Conservation (phyloP, 2,329 filamentous ascomycete species). For the Knufia petricola region DNA sequence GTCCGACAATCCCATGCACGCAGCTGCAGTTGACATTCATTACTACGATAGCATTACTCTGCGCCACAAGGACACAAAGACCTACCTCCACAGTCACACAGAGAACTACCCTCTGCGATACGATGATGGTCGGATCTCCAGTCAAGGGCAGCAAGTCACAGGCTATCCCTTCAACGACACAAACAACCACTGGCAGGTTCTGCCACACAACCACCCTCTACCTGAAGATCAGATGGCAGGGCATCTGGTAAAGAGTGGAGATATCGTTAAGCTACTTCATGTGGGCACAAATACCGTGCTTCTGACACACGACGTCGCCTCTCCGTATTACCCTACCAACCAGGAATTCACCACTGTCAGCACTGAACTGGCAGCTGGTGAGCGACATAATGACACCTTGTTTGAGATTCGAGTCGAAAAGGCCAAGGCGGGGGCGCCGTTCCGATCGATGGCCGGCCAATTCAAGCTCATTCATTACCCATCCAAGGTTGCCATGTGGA, state of each 20-base stretch:
- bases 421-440: slow-evolving; percentile 69
- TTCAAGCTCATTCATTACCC: slow-evolving; percentile 95
- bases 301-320: slow-evolving; percentile 92
- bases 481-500: slow-evolving; percentile 98
- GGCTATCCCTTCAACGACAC: slow-evolving; percentile 97
- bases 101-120: slow-evolving; percentile 88
- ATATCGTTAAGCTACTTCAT: slow-evolving; percentile 78
- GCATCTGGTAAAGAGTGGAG: slow-evolving; percentile 67
- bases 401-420: slow-evolving; percentile 89
- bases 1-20: slow-evolving; percentile 85
- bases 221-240: slow-evolving; percentile 48
- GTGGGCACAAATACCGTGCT: slow-evolving; percentile 76
- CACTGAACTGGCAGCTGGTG: slow-evolving; percentile 59
- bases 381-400: slow-evolving; percentile 75
- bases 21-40: slow-evolving; percentile 74
- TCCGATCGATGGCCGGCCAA: slow-evolving; percentile 82
- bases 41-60: slow-evolving; percentile 85
- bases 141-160: slow-evolving; percentile 94
- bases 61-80: slow-evolving; percentile 94
- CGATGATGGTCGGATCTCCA: slow-evolving; percentile 93
- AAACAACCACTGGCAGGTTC: slow-evolving; percentile 95
- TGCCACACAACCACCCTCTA: slow-evolving; percentile 50
- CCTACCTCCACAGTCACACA: slow-evolving; percentile 86
- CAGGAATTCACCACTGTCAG: slow-evolving; percentile 90
- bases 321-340: slow-evolving; percentile 91